Evolutionary conservation across 2,329 filamentous ascomycete species (phyloP), one percentile per base, ranked within the genome.

Genomic region (Rhynchosporium graminicola): DNA sequence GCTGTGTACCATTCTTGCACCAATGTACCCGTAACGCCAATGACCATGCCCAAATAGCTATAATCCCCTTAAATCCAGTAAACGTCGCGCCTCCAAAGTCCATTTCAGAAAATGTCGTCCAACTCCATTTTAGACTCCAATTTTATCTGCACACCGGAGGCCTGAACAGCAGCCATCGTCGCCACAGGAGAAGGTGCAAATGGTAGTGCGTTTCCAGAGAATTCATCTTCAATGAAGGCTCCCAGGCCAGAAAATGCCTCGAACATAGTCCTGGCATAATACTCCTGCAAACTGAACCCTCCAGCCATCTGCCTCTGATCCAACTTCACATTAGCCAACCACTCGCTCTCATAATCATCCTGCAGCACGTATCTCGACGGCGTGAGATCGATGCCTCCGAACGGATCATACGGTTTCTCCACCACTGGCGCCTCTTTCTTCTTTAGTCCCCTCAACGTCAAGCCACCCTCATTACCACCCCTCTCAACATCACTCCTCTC

Each of bases 191-290:
- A 65, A 8, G 76, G 20, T n/a, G 60, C 62, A 56, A 67, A 61
- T 26, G 63, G 60, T 64, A 69, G 26, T 70, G 73, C 2, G 72
- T 74, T 64, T 74, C 68, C 9, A 1, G 74, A 76, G 26, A 78
- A 75, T 54, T 79, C 93, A 51, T 97, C 92, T 42, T 85, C 88
- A 47, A 99, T 80, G 70, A 96, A 96, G 47, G 96, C 90, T 0
- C 90, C 92, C 64, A 99, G 76, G 0, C 96, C 95, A 0, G 91
- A 87, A 77, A 97, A 98, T 0, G 94, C 92, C 73, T 97, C 93
- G 64, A 91, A 90, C 73, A 99, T 79, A 29, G 91, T 88, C 29
- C 93, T 82, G 7, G 87, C 82, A 71, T 92, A 91, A 73, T 95
- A 98, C 73, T 97, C 92, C 40, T 84, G 80, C 48, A 94, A 80